These are phyloP conservation scores for Magnaporthales sp. DNA, from an alignment of 2,329 filamentous ascomycete species.

Conservation along the genomic window DNA sequence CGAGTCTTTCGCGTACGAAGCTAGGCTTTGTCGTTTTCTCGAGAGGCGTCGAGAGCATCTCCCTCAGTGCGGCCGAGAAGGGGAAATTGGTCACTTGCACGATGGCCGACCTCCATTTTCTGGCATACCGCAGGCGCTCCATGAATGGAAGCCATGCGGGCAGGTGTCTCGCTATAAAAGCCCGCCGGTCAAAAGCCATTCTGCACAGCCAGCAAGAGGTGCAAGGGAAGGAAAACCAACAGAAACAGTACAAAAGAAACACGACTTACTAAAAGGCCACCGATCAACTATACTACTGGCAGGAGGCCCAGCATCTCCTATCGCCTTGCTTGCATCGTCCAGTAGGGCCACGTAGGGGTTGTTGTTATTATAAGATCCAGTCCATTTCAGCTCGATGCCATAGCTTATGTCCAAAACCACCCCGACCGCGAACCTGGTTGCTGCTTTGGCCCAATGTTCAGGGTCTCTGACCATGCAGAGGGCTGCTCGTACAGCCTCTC, in stretches of 20 bases:
- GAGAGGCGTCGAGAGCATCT: neutral
- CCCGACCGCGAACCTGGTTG: slow-evolving; percentile 15
- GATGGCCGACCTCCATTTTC: slow-evolving; percentile 4
- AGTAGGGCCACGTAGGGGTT: slow-evolving; percentile 16
- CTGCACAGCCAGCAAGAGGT: neutral
- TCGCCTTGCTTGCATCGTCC: slow-evolving; percentile 7
- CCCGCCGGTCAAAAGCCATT: neutral
- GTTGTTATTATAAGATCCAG: slow-evolving; percentile 7
- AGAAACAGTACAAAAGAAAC: neutral
- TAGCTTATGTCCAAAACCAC: slow-evolving; percentile 18
- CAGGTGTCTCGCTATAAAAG: slow-evolving; percentile 5
- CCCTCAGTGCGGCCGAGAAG: slow-evolving; percentile 13
- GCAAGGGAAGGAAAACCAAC: neutral
- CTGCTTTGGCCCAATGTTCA: slow-evolving; percentile 2
- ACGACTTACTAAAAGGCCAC: slow-evolving; percentile 6
- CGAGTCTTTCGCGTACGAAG: slow-evolving; percentile 7
- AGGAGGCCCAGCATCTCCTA: slow-evolving; percentile 8
- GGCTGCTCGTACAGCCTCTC: slow-evolving; percentile 11
- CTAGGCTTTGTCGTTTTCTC: slow-evolving; percentile 1
- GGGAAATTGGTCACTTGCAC: slow-evolving; percentile 15
- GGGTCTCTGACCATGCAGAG: neutral
- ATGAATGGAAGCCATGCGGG: slow-evolving; percentile 8
- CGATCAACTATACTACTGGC: slow-evolving; percentile 9
- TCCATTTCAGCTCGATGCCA: slow-evolving; percentile 13
- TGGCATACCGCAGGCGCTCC: slow-evolving; percentile 4